These are phyloP conservation scores for Dimocarpus longan DNA, from an alignment of 345 rosid genomes.

Conservation along the genomic window DNA sequence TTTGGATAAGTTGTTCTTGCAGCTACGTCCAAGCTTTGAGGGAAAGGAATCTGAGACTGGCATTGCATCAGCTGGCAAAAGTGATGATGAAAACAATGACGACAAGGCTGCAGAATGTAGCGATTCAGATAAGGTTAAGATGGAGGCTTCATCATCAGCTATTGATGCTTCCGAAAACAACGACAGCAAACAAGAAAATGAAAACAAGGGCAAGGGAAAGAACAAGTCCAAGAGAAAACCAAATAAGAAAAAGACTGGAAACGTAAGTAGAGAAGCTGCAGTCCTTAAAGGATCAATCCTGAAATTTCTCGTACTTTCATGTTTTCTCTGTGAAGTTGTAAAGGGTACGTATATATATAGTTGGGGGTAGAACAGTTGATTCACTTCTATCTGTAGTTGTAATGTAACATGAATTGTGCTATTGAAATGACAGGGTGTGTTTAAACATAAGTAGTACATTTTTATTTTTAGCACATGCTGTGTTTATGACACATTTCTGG, in stretches of 20 bases:
- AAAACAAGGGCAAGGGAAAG: not conserved
- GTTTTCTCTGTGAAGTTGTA: not conserved
- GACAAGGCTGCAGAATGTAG: constrained; percentile 9
- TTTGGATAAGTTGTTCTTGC: constrained; percentile 12
- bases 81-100: not conserved
- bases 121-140: not conserved
- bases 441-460: too few relatives aligned
- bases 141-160: not conserved
- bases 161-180: not conserved
- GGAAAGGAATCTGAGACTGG: constrained; percentile 1
- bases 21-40: not conserved
- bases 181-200: not conserved
- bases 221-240: constrained; percentile 1
- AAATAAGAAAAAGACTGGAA: not conserved
- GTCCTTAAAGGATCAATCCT: too few relatives aligned
- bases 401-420: too few relatives aligned
- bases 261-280: not conserved
- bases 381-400: not conserved
- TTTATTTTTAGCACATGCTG: too few relatives aligned
- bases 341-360: too few relatives aligned
- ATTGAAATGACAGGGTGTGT: too few relatives aligned
- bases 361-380: not conserved
- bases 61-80: not conserved
- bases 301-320: too few relatives aligned
- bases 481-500: too few relatives aligned